These are phyloP conservation scores for Typha latifolia DNA, from an alignment of 176 grass and related monocot genomes.

Conservation along the genomic window DNA sequence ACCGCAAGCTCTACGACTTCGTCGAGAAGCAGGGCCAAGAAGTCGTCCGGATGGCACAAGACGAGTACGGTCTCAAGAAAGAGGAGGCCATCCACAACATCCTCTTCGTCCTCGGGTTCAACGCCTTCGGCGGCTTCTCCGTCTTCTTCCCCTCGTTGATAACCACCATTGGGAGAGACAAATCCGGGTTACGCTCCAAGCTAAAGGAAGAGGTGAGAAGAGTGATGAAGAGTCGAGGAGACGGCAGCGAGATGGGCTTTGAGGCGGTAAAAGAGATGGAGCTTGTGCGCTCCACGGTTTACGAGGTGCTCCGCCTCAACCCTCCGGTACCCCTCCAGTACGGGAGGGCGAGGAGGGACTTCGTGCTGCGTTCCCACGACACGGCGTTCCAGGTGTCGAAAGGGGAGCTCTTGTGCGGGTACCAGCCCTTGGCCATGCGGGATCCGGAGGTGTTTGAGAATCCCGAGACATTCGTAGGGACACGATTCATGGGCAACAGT, in stretches of 20 bases:
- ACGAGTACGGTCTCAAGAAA: constrained; percentile 25
- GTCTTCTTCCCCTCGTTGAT: constrained; percentile 53
- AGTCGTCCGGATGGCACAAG: constrained; percentile 22
- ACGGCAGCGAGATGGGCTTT: constrained; percentile 25
- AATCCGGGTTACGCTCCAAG: constrained; percentile 15
- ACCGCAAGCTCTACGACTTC: constrained; percentile 62
- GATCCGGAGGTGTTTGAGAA: constrained; percentile 62
- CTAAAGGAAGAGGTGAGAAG: constrained; percentile 39
- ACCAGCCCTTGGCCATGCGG: constrained; percentile 76
- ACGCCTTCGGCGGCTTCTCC: constrained; percentile 75
- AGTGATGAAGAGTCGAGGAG: constrained; percentile 9
- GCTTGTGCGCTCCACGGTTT: constrained; percentile 60
- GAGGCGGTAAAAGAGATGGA: constrained; percentile 40
- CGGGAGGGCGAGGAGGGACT: constrained; percentile 52
- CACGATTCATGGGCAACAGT: constrained; percentile 46
- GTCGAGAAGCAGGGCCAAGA: constrained; percentile 40
- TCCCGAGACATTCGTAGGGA: constrained; percentile 53
- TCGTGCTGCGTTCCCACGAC: constrained; percentile 53
- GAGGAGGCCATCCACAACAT: constrained; percentile 78
- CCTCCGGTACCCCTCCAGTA: constrained; percentile 81
- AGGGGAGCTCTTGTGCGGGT: constrained; percentile 86
- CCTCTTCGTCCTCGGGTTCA: constrained; percentile 89
- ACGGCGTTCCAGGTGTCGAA: constrained; percentile 23
- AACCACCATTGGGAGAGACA: constrained; percentile 27
- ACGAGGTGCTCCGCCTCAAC: constrained; percentile 63